phyloP scores from a whole-genome alignment of 495 filamentous ascomycete genomes.

The Xylaria curta region DNA sequence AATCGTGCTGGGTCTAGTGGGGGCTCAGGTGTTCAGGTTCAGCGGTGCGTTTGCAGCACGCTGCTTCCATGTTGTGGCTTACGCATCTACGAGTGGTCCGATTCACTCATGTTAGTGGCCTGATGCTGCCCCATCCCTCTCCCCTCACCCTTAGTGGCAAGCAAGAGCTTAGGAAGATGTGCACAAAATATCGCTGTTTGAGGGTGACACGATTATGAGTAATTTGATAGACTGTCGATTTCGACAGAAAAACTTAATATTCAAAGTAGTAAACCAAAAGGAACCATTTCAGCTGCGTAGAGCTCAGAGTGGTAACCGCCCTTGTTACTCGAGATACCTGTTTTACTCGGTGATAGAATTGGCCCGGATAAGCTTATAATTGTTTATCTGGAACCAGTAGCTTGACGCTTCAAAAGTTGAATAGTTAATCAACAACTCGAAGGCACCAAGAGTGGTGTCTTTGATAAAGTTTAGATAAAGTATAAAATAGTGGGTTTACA shows the following conservation, averaged over 20 bases:
- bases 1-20: not conserved
- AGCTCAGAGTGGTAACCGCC: not conserved
- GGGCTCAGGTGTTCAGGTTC: not conserved
- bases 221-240: not conserved
- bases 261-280: too few species aligned
- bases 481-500: not conserved
- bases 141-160: not conserved
- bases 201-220: not conserved
- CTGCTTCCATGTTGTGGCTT: constrained; percentile 18
- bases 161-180: not conserved
- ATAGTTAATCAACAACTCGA: not conserved
- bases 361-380: not conserved
- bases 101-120: constrained; percentile 20
- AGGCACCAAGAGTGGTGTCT: not conserved
- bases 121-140: not conserved
- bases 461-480: not conserved
- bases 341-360: not conserved
- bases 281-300: not conserved
- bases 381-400: not conserved
- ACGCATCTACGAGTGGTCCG: constrained; percentile 18
- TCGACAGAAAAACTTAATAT: too few species aligned
- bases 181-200: not conserved
- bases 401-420: not conserved
- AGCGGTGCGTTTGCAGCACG: not conserved
- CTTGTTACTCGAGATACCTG: not conserved